Evolutionary conservation across 148 eudicot species (phyloP).

Genomic region (Chenopodium berlandieri): DNA sequence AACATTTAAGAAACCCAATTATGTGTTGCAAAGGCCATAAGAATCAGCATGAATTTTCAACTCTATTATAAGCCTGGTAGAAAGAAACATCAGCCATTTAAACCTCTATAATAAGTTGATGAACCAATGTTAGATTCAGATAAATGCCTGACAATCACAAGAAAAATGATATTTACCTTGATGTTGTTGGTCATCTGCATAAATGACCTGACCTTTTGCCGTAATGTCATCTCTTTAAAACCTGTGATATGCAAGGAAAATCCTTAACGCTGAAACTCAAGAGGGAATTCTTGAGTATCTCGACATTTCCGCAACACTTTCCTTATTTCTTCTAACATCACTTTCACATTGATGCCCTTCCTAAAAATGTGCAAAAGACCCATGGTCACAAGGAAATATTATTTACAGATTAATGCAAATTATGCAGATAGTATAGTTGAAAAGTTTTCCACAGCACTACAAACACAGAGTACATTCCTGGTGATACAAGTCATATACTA

Average conservation of each 20-base stretch:
- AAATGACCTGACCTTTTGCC: not conserved
- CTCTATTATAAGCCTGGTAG: constrained; percentile 1
- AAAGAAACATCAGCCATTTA: not conserved
- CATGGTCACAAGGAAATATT: constrained; percentile 7
- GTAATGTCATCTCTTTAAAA: not conserved
- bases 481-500: not conserved
- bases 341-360: constrained; percentile 58
- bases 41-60: not conserved
- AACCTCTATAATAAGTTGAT: not conserved
- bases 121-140: not conserved
- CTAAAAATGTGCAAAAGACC: constrained; percentile 37
- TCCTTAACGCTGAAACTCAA: not conserved
- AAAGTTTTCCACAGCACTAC: not conserved
- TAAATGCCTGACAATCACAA: not conserved
- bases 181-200: constrained; percentile 6
- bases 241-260: constrained; percentile 11
- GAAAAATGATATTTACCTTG: constrained; percentile 12
- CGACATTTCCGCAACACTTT: constrained; percentile 61
- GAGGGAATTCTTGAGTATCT: constrained; percentile 16
- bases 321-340: constrained; percentile 71
- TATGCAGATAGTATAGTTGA: not conserved
- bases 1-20: not conserved
- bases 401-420: constrained; percentile 2
- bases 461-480: constrained; percentile 1
- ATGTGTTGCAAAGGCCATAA: constrained; percentile 10